Evolutionary conservation across 768 basidiomycete species (phyloP).

Genomic region (Panaeolus cyanescens): DNA sequence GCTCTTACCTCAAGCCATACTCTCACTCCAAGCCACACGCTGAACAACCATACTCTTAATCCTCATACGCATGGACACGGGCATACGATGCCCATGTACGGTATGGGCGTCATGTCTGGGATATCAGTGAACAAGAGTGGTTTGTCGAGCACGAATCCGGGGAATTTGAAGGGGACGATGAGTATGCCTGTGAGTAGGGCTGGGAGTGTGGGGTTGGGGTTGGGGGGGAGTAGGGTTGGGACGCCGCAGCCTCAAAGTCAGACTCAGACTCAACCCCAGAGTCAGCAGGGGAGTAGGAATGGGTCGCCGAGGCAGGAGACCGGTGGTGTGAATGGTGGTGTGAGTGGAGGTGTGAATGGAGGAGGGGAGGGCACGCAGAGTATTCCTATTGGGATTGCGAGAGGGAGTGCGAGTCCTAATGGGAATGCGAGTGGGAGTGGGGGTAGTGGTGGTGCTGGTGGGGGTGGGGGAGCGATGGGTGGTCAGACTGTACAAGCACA

Average conservation of each 20-base stretch:
- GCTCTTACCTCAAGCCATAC: too few species aligned
- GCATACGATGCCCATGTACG: too few species aligned
- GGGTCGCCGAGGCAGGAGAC: conserved; percentile 18
- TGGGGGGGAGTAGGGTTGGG: conserved; percentile 31
- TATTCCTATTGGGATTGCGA: not conserved
- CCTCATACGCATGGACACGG: too few species aligned
- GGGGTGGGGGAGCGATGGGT: not conserved
- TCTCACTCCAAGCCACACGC: too few species aligned
- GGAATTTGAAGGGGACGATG: conserved; percentile 24
- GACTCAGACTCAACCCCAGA: conserved; percentile 36
- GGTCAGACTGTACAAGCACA: conserved; percentile 19
- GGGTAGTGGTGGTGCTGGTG: not conserved
- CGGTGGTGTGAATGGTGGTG: too few species aligned
- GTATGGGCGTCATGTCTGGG: too few species aligned
- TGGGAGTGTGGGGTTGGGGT: conserved; percentile 22
- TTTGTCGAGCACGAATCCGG: not conserved
- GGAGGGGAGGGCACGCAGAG: not conserved
- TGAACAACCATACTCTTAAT: too few species aligned
- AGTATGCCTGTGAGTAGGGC: conserved; percentile 39
- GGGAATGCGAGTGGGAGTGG: conserved; percentile 7
- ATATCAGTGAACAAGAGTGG: not conserved
- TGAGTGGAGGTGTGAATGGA: too few species aligned
- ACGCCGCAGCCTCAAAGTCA: conserved; percentile 37
- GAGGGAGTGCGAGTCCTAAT: conserved; percentile 14
- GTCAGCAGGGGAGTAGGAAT: conserved; percentile 36